Evolutionary conservation across 768 basidiomycete species (phyloP).

Genomic region (Boletus bicolor): DNA sequence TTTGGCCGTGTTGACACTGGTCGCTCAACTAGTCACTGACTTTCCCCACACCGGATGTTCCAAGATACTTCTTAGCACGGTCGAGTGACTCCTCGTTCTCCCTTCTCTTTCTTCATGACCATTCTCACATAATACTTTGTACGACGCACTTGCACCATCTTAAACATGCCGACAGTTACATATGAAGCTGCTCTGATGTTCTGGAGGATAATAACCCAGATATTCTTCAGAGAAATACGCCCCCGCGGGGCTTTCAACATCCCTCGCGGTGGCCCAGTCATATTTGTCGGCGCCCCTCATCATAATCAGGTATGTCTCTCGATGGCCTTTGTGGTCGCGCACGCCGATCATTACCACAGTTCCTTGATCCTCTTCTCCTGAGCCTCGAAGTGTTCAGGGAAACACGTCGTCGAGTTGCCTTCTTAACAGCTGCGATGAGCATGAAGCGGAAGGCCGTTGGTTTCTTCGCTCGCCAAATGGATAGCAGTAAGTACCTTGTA

Average conservation of each 20-base stretch:
- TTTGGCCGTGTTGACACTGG: conserved; percentile 30
- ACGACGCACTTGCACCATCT: conserved; percentile 2
- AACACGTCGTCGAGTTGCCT: conserved; percentile 75
- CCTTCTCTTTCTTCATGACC: conserved; percentile 10
- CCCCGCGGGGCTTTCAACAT: conserved; percentile 95
- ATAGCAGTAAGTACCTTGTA: conserved; percentile 62
- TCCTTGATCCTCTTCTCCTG: conserved; percentile 86
- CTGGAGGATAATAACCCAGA: conserved; percentile 81
- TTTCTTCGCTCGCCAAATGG: conserved; percentile 77
- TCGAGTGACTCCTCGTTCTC: background rate
- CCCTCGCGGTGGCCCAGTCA: conserved; percentile 83
- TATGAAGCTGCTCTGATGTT: conserved; percentile 82
- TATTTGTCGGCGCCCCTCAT: conserved; percentile 92
- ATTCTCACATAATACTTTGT: conserved; percentile 3
- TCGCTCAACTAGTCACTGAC: background rate
- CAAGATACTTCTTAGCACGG: background rate
- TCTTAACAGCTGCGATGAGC: conserved; percentile 87
- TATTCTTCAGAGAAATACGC: conserved; percentile 96
- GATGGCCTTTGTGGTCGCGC: conserved; percentile 3
- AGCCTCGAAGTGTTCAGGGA: conserved; percentile 84
- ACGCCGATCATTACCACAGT: conserved; percentile 46
- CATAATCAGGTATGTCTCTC: conserved; percentile 69
- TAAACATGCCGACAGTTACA: conserved; percentile 26
- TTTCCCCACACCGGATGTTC: background rate
- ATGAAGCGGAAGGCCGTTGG: conserved; percentile 79